Conservation (phyloP, 176 grass and related monocot genomes). For the Avena eriantha region DNA sequence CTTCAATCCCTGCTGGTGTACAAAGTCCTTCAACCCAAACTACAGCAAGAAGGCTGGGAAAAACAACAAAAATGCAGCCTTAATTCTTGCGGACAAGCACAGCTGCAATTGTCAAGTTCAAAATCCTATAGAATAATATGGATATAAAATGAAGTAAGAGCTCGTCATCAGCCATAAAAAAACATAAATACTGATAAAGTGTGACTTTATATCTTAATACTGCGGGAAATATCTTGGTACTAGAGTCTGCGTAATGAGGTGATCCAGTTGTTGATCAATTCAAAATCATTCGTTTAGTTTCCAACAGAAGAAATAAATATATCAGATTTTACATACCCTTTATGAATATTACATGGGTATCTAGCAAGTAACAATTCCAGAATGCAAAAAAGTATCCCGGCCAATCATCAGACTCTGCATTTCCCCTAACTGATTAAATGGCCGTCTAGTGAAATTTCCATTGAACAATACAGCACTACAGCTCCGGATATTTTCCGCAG, state of each 20-base stretch:
- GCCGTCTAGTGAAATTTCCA: background rate
- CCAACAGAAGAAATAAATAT: conserved; percentile 23
- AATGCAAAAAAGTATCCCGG: background rate
- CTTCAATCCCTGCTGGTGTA: background rate
- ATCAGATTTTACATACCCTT: background rate
- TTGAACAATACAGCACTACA: background rate
- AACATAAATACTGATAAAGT: background rate
- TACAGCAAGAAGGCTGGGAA: background rate
- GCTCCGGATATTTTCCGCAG: background rate
- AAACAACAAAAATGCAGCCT: conserved; percentile 1
- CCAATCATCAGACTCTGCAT: background rate
- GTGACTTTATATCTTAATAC: background rate
- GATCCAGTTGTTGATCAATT: background rate
- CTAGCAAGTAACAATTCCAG: background rate
- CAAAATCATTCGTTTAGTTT: background rate
- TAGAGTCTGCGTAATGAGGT: background rate
- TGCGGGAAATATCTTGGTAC: background rate
- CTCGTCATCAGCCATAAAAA: background rate
- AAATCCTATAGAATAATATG: background rate
- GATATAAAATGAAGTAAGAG: conserved; percentile 13
- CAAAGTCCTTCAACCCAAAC: conserved; percentile 20
- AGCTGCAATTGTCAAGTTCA: background rate
- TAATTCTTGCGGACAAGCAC: background rate
- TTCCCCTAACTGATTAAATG: background rate
- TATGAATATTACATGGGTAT: background rate